These are phyloP conservation scores for Lentinus polychrous DNA, from an alignment of 1,284 basidiomycete genomes.

Conservation along the genomic window DNA sequence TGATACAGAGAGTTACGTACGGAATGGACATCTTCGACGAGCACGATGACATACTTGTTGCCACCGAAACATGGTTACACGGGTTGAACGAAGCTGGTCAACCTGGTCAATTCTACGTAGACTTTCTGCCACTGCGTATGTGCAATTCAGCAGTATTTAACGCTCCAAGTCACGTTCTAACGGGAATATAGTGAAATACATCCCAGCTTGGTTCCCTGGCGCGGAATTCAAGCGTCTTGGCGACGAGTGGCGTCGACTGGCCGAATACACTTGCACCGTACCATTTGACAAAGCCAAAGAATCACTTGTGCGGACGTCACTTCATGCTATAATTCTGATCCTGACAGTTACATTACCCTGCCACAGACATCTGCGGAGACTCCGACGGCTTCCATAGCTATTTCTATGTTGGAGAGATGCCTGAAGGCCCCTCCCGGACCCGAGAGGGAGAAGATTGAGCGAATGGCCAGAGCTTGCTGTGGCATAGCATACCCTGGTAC, in stretches of 20 bases:
- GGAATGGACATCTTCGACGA: not conserved
- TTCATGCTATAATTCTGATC: no score
- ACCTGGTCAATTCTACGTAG: constrained; percentile 14
- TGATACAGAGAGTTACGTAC: not conserved
- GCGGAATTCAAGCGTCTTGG: constrained; percentile 20
- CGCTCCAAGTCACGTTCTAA: no score
- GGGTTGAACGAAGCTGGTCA: not conserved
- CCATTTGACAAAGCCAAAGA: constrained; percentile 14
- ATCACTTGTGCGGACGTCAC: constrained; percentile 14
- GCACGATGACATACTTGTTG: not conserved
- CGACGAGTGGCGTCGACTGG: constrained; percentile 9
- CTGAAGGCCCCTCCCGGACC: no score
- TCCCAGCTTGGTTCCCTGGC: constrained; percentile 24
- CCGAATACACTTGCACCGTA: constrained; percentile 6
- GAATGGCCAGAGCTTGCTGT: no score
- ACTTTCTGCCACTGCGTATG: no score
- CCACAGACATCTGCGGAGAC: no score
- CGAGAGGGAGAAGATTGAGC: no score
- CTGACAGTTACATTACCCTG: no score
- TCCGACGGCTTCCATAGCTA: not conserved
- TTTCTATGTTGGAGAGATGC: not conserved
- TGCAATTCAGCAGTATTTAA: no score
- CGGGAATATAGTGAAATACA: constrained; percentile 12
- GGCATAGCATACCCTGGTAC: not conserved
- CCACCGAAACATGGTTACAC: constrained; percentile 1